Base-by-base conservation (phyloP, 1,139 yeast species). In the Yamadazyma friedrichii region DNA sequence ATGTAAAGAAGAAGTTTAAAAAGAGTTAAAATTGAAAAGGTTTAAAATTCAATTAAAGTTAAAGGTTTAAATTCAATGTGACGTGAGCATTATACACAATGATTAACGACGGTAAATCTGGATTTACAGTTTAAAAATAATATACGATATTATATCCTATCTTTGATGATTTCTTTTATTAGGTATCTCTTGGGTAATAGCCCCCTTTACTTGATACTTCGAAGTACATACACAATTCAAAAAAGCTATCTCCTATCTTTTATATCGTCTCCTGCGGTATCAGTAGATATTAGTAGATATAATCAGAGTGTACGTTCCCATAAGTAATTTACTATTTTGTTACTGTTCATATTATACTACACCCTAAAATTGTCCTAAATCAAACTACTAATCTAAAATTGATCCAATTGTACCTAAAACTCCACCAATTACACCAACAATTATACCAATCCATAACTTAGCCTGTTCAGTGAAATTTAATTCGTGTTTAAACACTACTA, bases 401-500 rank as follows among this genome's bases (percentile, higher is more conserved):
- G 44, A 48, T 9, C 66, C 70, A 36, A 58, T 55, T 1, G 74
- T 76, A 3, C 89, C 91, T 11, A 72, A 48, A 0, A 76, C 46
- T 1, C 87, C 78, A 29, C 78, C 65, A 0, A 67, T 34, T 1
- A 72, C 47, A 36, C 85, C 76, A 3, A 75, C 41, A 0, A 57
- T 51, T 15, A 84, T 69, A 8, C 85, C 77, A 11, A 59, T 13
- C 47, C 70, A 62, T 42, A 85, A 72, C 6, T 67, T 45, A 2
- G 59, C 6, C 40, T 49, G 64, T 45, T 77, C 78, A 29, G 54
- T 42, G 2, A 48, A 44, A 4, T 74, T 59, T 35, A 84, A 58
- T 15, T 76, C 75, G 11, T 67, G 64, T 11, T 62, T 58, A 54
- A 82, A 84, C 31, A 86, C 67, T 42, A 67, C 69, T 49, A 83